Conservation (phyloP, 2,329 filamentous ascomycete species). For the Acarospora socialis region DNA sequence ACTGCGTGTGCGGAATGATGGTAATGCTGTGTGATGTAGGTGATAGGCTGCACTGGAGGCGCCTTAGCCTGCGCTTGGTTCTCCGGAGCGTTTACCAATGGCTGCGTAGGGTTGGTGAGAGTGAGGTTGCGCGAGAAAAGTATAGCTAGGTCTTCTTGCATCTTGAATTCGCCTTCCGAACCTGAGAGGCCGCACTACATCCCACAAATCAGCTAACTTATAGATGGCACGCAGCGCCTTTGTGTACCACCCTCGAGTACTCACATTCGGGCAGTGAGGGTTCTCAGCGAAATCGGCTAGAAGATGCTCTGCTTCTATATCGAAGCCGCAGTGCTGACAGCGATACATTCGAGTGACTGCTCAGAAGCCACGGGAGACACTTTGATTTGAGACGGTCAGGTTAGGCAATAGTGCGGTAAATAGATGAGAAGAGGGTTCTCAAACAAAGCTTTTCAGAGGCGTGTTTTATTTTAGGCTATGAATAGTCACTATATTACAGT, state of each 20-base stretch:
- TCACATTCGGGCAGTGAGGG: conserved; percentile 27
- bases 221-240: conserved; percentile 16
- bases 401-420: no score
- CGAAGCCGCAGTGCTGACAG: conserved; percentile 26
- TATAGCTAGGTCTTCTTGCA: conserved; percentile 67
- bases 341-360: no score
- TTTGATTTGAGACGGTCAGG: no score
- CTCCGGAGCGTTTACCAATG: no score
- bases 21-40: conserved; percentile 74
- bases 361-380: no score
- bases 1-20: conserved; percentile 60
- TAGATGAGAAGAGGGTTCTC: no score
- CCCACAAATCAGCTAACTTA: conserved; percentile 15
- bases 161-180: conserved; percentile 39
- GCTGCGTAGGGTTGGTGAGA: conserved; percentile 33
- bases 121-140: conserved; percentile 67
- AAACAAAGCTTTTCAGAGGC: no score
- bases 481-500: no score
- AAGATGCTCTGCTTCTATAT: conserved; percentile 23
- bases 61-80: conserved; percentile 20
- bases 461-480: not conserved
- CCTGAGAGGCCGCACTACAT: conserved; percentile 29
- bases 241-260: not conserved
- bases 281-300: conserved; percentile 25
- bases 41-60: conserved; percentile 34